Evolutionary conservation across 169 alveolate species (phyloP).

Genomic region (Eimeria acervulina): DNA sequence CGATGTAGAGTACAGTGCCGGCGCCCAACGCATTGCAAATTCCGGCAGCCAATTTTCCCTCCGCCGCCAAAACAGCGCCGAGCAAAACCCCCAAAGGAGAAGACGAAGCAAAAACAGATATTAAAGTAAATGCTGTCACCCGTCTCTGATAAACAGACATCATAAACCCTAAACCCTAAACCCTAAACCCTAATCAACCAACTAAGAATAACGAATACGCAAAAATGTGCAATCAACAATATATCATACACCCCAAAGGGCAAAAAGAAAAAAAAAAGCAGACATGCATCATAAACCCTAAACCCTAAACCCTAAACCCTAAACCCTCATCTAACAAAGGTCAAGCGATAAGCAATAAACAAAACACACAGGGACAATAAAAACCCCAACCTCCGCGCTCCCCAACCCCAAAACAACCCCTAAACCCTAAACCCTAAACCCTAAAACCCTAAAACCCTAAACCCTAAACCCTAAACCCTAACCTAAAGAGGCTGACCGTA

Average conservation of each 20-base stretch:
- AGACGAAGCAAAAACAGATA: constrained; percentile 22
- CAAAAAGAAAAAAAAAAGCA: not conserved
- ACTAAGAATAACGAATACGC: too few relatives aligned
- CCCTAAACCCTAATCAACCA: too few relatives aligned
- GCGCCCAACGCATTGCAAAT: constrained; percentile 59
- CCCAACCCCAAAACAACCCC: too few relatives aligned
- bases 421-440: not conserved
- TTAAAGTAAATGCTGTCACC: not conserved
- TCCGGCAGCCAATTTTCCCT: constrained; percentile 1
- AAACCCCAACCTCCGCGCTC: not conserved
- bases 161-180: too few relatives aligned
- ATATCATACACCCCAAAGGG: not conserved
- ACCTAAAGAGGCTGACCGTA: not conserved
- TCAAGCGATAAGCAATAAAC: not conserved
- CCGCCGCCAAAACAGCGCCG: constrained; percentile 21
- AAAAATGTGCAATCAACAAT: too few relatives aligned
- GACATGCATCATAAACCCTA: not conserved
- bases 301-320: not conserved
- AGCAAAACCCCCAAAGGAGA: constrained; percentile 65
- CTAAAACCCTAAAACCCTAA: not conserved
- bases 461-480: constrained; percentile 14
- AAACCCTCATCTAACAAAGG: not conserved
- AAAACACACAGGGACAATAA: not conserved
- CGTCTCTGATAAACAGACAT: too few relatives aligned
- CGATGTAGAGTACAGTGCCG: too few relatives aligned